Evolutionary conservation across 2,329 filamentous ascomycete genomes (phyloP), one percentile per base, ranked within the genome.

Genomic region (Colletotrichum kahawae): DNA sequence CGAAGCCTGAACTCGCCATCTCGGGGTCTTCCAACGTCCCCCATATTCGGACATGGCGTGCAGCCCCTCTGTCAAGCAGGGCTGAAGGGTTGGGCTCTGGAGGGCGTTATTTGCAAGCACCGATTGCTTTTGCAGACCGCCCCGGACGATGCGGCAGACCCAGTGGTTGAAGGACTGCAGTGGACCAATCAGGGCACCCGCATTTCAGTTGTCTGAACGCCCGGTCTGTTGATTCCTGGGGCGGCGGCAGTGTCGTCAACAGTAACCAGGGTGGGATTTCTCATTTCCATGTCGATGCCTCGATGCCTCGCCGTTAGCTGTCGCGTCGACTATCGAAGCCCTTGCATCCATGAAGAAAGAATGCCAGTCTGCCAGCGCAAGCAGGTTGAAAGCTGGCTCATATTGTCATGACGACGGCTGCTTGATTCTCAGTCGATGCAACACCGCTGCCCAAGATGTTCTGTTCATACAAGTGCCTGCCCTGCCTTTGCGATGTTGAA

Each of bases 261-360:
- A 29, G 68, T 63, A 67, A 75, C 72, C 43, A 67, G 69, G 56
- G 33, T 48, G 27, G 54, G 43, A 51, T 48, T 72, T 63, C 43
- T 59, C 56, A 72, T 75, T 63, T 72, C 72, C 38, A 67, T 63
- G 4, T 29, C 21, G 72, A 72, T 67, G 72, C 69, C 69, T 72
- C 63, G 34, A 62, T 64, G 72, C 69, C 72, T 75, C 38, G 63
- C 63, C 54, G 24, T 56, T 67, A 51, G 36, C 56, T 51, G 21
- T 24, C 21, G 27, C 18, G 34, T 29, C 18, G 33, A 36, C 36
- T 34, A 63, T 43, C 9, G 27, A 60, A 56, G 67, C 67, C 67
- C 57, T 64, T 64, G 67, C 67, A 51, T 70, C 7, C 36, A 56
- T 33, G 8, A 24, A 67, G 21, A 24, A 8, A 34, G 29, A 18